These are phyloP conservation scores for Daldinia decipiens DNA, from an alignment of 495 filamentous ascomycete species.

Conservation along the genomic window DNA sequence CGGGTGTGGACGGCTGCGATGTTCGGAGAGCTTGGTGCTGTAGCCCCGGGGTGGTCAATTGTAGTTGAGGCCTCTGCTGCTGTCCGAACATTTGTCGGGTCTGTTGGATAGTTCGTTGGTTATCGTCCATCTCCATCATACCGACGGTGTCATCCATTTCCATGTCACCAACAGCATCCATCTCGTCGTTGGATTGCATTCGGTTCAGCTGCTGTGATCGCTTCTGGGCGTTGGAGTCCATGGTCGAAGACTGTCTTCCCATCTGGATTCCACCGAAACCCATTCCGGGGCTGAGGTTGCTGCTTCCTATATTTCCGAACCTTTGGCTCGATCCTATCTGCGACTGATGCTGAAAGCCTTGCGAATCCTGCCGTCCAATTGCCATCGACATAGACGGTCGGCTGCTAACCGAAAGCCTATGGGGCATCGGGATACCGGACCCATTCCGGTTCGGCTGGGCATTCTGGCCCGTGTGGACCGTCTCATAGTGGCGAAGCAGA, in stretches of 20 bases:
- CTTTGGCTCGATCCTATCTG: constrained; percentile 49
- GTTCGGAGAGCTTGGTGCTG: constrained; percentile 83
- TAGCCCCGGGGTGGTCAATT: constrained; percentile 72
- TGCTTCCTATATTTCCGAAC: constrained; percentile 29
- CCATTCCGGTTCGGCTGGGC: constrained; percentile 51
- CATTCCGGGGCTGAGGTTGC: constrained; percentile 43
- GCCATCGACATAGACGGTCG: constrained; percentile 45
- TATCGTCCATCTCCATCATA: constrained; percentile 67
- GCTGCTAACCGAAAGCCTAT: constrained; percentile 44
- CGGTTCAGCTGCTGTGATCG: constrained; percentile 42
- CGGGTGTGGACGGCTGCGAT: constrained; percentile 88
- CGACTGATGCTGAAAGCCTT: constrained; percentile 53
- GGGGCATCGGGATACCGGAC: constrained; percentile 43
- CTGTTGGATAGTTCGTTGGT: constrained; percentile 69
- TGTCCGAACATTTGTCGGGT: constrained; percentile 76
- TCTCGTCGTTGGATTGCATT: constrained; percentile 66
- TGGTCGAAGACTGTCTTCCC: constrained; percentile 55
- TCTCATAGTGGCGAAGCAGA: constrained; percentile 95
- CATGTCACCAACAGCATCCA: constrained; percentile 94
- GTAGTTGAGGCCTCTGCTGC: constrained; percentile 75
- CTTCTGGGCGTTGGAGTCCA: constrained; percentile 48
- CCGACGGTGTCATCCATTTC: constrained; percentile 90
- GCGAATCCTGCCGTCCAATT: constrained; percentile 45
- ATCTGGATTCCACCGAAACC: constrained; percentile 56
- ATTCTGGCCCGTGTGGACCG: constrained; percentile 73